Evolutionary conservation across 495 filamentous ascomycete genomes (phyloP).

Genomic region (Penicillium parvum): DNA sequence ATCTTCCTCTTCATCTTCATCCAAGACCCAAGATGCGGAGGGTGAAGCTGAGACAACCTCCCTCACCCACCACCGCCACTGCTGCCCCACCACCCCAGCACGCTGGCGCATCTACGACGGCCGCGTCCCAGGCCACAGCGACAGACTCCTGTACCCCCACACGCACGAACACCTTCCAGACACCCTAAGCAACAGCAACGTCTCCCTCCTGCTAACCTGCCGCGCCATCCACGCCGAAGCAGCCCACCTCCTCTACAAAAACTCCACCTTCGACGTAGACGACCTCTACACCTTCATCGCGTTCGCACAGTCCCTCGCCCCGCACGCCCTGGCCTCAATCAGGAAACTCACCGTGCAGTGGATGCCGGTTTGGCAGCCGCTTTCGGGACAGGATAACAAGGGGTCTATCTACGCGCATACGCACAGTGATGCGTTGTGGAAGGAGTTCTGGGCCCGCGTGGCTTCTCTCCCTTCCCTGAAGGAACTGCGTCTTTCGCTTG

Average conservation of each 20-base stretch:
- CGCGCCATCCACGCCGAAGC: constrained; percentile 41
- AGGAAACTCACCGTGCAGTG: constrained; percentile 31
- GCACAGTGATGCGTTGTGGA: constrained; percentile 38
- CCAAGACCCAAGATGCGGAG: no score
- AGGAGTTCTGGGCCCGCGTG: constrained; percentile 30
- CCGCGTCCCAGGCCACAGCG: constrained; percentile 13
- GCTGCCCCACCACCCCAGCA: constrained; percentile 35
- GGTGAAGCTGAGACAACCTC: constrained; percentile 14
- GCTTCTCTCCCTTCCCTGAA: constrained; percentile 17
- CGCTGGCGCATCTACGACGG: constrained; percentile 33
- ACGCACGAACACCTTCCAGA: constrained; percentile 29
- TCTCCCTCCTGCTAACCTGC: constrained; percentile 37
- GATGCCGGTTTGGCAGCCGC: constrained; percentile 37
- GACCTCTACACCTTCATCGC: constrained; percentile 42
- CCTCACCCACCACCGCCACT: constrained; percentile 33
- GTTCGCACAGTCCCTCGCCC: constrained; percentile 23
- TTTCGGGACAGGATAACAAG: constrained; percentile 29
- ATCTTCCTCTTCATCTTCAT: no score
- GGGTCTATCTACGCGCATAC: constrained; percentile 39
- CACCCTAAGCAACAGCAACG: constrained; percentile 20
- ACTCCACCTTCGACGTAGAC: constrained; percentile 34
- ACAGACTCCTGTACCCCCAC: constrained; percentile 39
- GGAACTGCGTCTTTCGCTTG: constrained; percentile 27
- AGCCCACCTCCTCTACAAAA: constrained; percentile 27
- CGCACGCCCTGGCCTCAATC: constrained; percentile 16